Base-by-base conservation (phyloP, 2,329 filamentous ascomycete species). In the Sclerotinia minor region DNA sequence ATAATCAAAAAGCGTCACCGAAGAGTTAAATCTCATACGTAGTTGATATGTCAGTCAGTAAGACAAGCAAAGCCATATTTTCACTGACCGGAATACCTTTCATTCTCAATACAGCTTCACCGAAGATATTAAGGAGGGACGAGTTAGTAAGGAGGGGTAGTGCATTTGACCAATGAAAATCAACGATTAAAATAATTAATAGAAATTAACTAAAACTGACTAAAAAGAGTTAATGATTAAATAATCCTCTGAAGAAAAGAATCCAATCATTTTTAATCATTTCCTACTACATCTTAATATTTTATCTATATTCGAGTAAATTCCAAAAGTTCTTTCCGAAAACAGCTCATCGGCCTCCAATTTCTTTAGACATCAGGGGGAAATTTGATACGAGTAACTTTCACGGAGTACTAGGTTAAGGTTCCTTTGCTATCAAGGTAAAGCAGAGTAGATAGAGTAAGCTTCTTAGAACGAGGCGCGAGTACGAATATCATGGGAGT, bases 81-180 rank as follows among this genome's bases (percentile, higher is more conserved):
- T n/a, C 7, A 32, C 32, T 55, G 0, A 32, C 29, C 19, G 53
- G 29, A 55, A 35, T 15, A 9, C 21, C n/a, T 55, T 55, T 21
- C 35, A 7, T 59, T 59, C 57, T 63, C 59, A n/a, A 63, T 63
- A 38, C 59, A 63, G 59, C 59, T 63, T 63, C 59, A 63, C 59
- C 59, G 59, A 63, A 49, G 58, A 61, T 38, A 38, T 49, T 0
- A 49, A 60, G 17, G 41, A 59, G 38, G 41, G 57, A 60, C 41
- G 41, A 60, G 57, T 61, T 61, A 49, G 58, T 61, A 61, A 61
- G 58, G 58, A 61, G 58, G 58, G 58, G 58, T 61, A 61, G 49
- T 35, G 0, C 11, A 24, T 35, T 11, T 17, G 44, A 11, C 58
- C 58, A 60, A 60, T 60, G 44, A 60, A 2, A 3, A 6, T 24